A percentile compares a stretch with the other conserved stretches of the same genome.
Evolutionary conservation across 345 rosid species (phyloP).

Genomic region (Lepidium africanum): DNA sequence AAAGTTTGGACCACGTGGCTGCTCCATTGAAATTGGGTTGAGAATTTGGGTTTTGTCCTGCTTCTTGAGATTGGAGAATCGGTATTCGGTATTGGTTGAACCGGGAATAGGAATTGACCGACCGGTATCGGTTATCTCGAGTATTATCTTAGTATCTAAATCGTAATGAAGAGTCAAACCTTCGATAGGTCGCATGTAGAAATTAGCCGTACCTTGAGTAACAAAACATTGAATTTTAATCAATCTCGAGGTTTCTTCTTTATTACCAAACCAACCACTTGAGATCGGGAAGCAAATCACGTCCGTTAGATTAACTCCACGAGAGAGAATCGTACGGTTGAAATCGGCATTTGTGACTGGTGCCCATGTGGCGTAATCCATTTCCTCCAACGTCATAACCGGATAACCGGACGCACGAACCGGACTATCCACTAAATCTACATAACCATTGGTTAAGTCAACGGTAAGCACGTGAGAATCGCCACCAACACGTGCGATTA

Average conservation of each 20-base stretch:
- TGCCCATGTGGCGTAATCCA: slow-evolving; percentile 46
- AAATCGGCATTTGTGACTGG: slow-evolving; percentile 52
- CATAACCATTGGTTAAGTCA: slow-evolving; percentile 34
- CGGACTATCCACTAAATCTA: slow-evolving; percentile 21
- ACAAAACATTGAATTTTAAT: slow-evolving; percentile 85
- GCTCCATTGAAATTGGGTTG: slow-evolving; percentile 54
- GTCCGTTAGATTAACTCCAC: slow-evolving; percentile 69
- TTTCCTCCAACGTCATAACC: slow-evolving; percentile 71
- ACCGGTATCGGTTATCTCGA: slow-evolving; percentile 61
- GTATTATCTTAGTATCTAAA: slow-evolving; percentile 53
- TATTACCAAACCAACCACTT: slow-evolving; percentile 65
- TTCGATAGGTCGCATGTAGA: slow-evolving; percentile 94
- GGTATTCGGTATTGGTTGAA: slow-evolving; percentile 69
- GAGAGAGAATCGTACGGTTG: slow-evolving; percentile 55
- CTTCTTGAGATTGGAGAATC: not conserved
- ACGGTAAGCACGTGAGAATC: slow-evolving; percentile 44
- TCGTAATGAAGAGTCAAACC: slow-evolving; percentile 72
- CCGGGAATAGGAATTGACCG: slow-evolving; percentile 61
- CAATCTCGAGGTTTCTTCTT: slow-evolving; percentile 56
- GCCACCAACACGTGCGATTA: slow-evolving; percentile 50
- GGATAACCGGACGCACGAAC: slow-evolving; percentile 57
- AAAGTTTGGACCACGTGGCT: slow-evolving; percentile 57
- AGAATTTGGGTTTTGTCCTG: slow-evolving; percentile 15
- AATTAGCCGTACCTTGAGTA: slow-evolving; percentile 58
- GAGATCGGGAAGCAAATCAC: slow-evolving; percentile 66